Evolutionary conservation across 2,329 filamentous ascomycete species (phyloP), one percentile per base, ranked within the genome.

Genomic region (Tolypocladium amazonense): DNA sequence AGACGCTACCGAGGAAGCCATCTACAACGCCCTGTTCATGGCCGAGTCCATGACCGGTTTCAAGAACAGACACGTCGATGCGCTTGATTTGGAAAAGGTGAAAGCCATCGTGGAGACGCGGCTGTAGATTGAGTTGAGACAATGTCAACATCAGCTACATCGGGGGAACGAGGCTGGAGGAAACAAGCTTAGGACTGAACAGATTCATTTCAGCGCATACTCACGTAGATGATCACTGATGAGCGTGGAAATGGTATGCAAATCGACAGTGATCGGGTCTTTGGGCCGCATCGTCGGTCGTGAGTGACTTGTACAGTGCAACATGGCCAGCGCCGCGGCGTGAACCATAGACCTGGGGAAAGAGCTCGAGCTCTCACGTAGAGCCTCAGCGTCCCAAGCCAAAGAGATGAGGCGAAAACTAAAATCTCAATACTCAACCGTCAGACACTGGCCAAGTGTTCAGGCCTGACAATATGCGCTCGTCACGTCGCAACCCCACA

Each of bases 1-100:
- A 0, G 85, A 88, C 66, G 81, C 80, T 0, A 83, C 83, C 0
- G 85, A 88, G 65, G 86, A 89, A 70, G 79, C 84, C 1, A 86
- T 88, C 59, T 81, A 86, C 62, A 88, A 89, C 67, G 79, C 81
- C 0, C 70, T 88, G 11, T 85, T 79, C 62, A 85, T 81, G 74
- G 83, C 84, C 1, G 79, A 84, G 65, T 82, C 79, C 0, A 81
- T 85, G 75, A 77, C 75, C 1, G 84, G 84, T 0, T 76, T 79
- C 61, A 73, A 77, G 56, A 81, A 78, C 1, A 69, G 73, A 9
- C 79, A 67, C 33, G 72, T 84, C 1, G 78, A 82, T 56, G 81
- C 77, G 0, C 67, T 83, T 56, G 77, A 79, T 20, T 67, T 82
- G 56, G 75, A 77, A 11, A 71, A 69, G 61, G 71, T 82, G 1